These are phyloP conservation scores for Yarrowia sp. DNA, from an alignment of 805 yeast species.

Conservation along the genomic window DNA sequence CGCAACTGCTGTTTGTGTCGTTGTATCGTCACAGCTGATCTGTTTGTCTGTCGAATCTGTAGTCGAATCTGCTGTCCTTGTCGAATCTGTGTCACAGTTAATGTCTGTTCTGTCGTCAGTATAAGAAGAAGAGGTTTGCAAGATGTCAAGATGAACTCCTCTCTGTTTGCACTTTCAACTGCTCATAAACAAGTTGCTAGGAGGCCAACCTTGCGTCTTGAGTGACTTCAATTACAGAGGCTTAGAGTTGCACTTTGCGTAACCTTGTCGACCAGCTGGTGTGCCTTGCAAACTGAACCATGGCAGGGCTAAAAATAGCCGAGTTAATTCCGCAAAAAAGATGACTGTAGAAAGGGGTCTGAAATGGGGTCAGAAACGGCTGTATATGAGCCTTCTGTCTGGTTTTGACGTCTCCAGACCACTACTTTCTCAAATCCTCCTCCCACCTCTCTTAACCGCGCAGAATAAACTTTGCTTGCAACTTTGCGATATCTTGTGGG, in stretches of 20 bases:
- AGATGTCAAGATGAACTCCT: background rate
- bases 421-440: no score
- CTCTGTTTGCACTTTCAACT: background rate
- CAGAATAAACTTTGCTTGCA: background rate
- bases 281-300: slow-evolving; percentile 2
- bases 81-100: background rate
- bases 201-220: slow-evolving; percentile 11
- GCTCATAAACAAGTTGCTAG: slow-evolving; percentile 14
- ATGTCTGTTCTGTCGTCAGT: background rate
- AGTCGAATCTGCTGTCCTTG: no score
- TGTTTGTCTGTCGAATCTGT: no score
- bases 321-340: slow-evolving; percentile 4
- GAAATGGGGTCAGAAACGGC: no score
- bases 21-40: no score
- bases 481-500: slow-evolving; percentile 10
- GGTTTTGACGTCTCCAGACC: background rate
- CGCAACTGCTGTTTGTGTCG: no score
- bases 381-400: no score
- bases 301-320: slow-evolving; percentile 15
- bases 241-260: slow-evolving; percentile 21
- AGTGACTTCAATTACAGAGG: slow-evolving; percentile 20
- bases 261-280: background rate
- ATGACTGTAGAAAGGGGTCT: no score
- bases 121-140: no score
- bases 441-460: background rate